A percentile compares a stretch with the other conserved stretches of the same genome.
phyloP scores from a whole-genome alignment of 768 basidiomycete genomes.

The Lepiota venenata region DNA sequence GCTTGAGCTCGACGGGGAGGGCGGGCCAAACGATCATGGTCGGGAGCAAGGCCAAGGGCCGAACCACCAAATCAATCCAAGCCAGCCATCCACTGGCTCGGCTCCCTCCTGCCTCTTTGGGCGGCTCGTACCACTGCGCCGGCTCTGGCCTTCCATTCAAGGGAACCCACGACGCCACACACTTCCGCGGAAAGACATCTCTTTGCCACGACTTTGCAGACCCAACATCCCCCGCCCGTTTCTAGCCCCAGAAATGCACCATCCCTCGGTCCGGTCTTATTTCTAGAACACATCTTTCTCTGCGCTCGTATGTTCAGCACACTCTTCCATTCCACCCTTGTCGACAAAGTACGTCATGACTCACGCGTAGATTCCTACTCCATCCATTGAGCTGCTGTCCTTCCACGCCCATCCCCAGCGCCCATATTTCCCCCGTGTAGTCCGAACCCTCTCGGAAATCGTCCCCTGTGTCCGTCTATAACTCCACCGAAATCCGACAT shows the following conservation, averaged over 20 bases:
- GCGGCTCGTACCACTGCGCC: background rate
- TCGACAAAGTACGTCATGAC: constrained; percentile 8
- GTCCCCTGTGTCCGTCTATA: background rate
- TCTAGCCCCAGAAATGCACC: background rate
- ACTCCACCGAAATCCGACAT: background rate
- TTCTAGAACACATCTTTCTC: background rate
- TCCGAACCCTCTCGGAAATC: background rate
- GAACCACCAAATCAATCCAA: constrained; percentile 12
- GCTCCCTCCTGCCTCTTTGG: background rate
- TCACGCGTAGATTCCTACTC: background rate
- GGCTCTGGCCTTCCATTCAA: constrained; percentile 1
- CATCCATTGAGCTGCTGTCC: background rate
- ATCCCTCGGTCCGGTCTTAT: constrained; percentile 1
- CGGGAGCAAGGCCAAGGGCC: background rate
- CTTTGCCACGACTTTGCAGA: background rate
- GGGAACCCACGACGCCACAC: background rate
- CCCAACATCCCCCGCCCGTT: background rate
- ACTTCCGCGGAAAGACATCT: background rate
- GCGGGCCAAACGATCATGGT: constrained; percentile 23
- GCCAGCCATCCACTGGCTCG: background rate
- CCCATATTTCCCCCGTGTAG: background rate
- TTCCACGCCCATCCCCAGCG: background rate
- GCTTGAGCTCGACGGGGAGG: constrained; percentile 30
- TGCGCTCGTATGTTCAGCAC: background rate
- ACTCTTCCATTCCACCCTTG: constrained; percentile 4